Base-by-base conservation (phyloP, 2,329 filamentous ascomycete species). In the Microcera coccophila region DNA sequence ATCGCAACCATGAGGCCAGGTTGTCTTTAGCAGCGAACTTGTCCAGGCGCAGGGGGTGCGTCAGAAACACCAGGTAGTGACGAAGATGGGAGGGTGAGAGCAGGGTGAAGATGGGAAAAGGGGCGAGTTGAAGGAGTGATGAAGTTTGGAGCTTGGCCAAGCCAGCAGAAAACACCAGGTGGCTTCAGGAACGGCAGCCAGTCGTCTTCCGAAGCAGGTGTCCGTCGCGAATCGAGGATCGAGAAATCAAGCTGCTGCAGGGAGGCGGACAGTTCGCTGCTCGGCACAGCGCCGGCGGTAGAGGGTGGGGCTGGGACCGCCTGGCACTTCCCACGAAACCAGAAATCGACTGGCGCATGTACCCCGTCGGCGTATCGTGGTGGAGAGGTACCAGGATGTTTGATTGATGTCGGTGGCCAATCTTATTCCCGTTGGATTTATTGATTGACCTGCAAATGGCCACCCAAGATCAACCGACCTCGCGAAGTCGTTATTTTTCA, bases 1-100 rank as follows among this genome's bases (percentile, higher is more conserved):
- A 47, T 53, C 52, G 55, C 52, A 55, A 54, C 52, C 53, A 57
- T 60, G 51, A 60, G 60, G 60, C 60, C 60, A 62, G 60, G 50
- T 54, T 62, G 59, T 58, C 59, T 61, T 55, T 41, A 61, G 48
- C 41, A 45, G 46, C 38, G 36, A 44, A 40, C 48, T 50, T 45
- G 44, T 46, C 48, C 35, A 47, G 39, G 47, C 44, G 36, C 41
- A 49, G 42, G 43, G 39, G 40, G 39, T 52, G 37, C 38, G 45
- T 38, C 36, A 36, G 52, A 36, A 28, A 40, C 41, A 35, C 45
- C 15, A 36, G 35, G 17, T 32, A 32, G 14, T 18, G 40, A 36
- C 29, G 31, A 36, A 29, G 20, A 36, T 38, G 11, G 26, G 24
- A 36, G 32, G 35, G 39, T 29, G 35, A 24, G 14, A 34, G 38